Conservation (phyloP, 2,329 filamentous ascomycete genomes). For the Atkinsonella texensis region DNA sequence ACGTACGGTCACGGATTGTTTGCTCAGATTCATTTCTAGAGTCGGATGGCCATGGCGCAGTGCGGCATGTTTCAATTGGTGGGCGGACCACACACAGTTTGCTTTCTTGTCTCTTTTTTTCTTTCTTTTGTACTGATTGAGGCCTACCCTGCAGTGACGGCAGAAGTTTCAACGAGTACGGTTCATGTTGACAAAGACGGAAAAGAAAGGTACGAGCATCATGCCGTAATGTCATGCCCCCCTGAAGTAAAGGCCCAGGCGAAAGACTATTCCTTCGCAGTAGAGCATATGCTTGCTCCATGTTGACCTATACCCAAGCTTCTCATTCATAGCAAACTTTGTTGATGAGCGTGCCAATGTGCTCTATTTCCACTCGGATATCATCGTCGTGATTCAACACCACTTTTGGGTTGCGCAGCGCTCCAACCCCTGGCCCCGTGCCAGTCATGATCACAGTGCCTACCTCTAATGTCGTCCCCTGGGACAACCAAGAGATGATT, state of each 20-base stretch:
- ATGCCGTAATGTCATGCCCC: no score
- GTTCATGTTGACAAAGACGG: no score
- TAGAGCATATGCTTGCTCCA: background rate
- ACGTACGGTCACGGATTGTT: background rate
- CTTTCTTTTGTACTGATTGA: no score
- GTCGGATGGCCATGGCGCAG: background rate
- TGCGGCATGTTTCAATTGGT: background rate
- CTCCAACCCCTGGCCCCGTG: conserved; percentile 34
- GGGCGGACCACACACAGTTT: no score
- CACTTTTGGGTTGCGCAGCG: conserved; percentile 26
- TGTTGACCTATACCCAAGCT: background rate
- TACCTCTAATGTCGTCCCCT: conserved; percentile 46
- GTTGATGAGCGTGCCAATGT: conserved; percentile 25
- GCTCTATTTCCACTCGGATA: conserved; percentile 25
- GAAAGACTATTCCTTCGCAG: background rate
- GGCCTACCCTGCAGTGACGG: no score
- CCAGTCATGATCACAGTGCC: conserved; percentile 54
- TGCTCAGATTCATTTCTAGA: background rate
- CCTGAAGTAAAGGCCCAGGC: no score
- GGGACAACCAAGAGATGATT: conserved; percentile 44
- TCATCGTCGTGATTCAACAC: conserved; percentile 24
- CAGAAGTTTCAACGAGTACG: no score
- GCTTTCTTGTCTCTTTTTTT: no score
- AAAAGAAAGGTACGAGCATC: no score
- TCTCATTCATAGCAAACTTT: conserved; percentile 23